Evolutionary conservation across 768 basidiomycete genomes (phyloP).

Genomic region (Xerocomellus amylosporus): DNA sequence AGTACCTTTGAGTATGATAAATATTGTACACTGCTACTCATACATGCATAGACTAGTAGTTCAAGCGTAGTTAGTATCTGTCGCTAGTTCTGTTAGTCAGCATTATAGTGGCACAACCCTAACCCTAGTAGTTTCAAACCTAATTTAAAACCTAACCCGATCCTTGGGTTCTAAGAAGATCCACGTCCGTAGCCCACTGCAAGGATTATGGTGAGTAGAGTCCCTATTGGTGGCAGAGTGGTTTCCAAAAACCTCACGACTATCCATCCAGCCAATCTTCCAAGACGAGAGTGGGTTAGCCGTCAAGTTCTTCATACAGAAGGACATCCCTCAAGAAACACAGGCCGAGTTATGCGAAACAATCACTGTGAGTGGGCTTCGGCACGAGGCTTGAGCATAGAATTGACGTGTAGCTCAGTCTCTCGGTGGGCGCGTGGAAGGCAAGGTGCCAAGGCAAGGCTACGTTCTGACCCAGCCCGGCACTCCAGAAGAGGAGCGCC

Average conservation of each 20-base stretch:
- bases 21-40: not conserved
- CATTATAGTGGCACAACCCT: constrained; percentile 11
- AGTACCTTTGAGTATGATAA: not conserved
- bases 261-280: constrained; percentile 58
- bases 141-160: constrained; percentile 39
- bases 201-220: constrained; percentile 21
- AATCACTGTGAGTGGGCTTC: constrained; percentile 50
- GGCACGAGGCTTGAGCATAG: not conserved
- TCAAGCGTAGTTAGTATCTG: too few relatives aligned
- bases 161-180: constrained; percentile 24
- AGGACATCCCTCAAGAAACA: constrained; percentile 64
- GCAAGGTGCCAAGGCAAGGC: constrained; percentile 74
- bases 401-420: constrained; percentile 40
- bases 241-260: constrained; percentile 1
- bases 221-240: not conserved
- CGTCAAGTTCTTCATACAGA: constrained; percentile 83
- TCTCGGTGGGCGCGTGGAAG: constrained; percentile 73
- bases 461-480: constrained; percentile 69
- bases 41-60: not conserved
- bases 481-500: constrained; percentile 69
- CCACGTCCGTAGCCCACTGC: not conserved
- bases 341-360: constrained; percentile 73
- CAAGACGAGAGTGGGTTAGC: constrained; percentile 65
- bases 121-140: constrained; percentile 16
- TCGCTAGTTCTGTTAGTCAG: not conserved